These are phyloP conservation scores for Xylariales sp. DNA, from an alignment of 2,329 filamentous ascomycete species.

Conservation along the genomic window DNA sequence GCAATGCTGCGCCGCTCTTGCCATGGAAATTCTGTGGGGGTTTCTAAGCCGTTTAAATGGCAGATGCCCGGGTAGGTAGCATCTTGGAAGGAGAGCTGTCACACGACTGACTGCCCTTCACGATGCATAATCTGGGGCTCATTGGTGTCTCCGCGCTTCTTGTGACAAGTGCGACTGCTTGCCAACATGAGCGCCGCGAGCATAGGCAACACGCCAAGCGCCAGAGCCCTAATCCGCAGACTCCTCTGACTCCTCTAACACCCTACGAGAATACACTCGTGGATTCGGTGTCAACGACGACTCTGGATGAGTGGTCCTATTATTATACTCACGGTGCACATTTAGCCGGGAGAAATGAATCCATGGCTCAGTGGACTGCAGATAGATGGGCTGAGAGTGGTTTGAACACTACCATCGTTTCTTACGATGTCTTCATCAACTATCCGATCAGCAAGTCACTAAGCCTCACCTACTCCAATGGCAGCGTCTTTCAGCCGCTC, in stretches of 20 bases:
- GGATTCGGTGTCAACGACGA: conserved; percentile 23
- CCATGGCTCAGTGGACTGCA: conserved; percentile 28
- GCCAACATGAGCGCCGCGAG: conserved; percentile 6
- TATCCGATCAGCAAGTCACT: conserved; percentile 56
- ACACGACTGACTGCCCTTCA: too few species aligned
- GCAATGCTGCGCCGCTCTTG: too few species aligned
- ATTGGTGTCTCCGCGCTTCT: conserved; percentile 3
- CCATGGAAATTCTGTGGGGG: too few species aligned
- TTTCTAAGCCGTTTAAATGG: too few species aligned
- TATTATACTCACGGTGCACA: conserved; percentile 29
- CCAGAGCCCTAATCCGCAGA: too few species aligned
- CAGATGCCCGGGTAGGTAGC: too few species aligned
- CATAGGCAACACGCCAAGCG: conserved; percentile 13
- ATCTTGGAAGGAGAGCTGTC: too few species aligned
- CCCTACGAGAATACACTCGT: conserved; percentile 22
- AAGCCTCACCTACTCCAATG: conserved; percentile 30
- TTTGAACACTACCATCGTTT: conserved; percentile 22
- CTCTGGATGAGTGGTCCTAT: conserved; percentile 26
- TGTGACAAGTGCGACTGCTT: conserved; percentile 2
- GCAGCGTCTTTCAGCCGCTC: conserved; percentile 56
- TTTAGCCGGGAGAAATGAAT: conserved; percentile 24
- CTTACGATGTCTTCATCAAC: conserved; percentile 27
- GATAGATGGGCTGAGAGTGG: conserved; percentile 24
- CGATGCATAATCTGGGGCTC: neutral
- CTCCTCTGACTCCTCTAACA: conserved; percentile 17